These are phyloP conservation scores for Yamadazyma triangularis DNA, from an alignment of 1,139 yeast species.

Conservation along the genomic window DNA sequence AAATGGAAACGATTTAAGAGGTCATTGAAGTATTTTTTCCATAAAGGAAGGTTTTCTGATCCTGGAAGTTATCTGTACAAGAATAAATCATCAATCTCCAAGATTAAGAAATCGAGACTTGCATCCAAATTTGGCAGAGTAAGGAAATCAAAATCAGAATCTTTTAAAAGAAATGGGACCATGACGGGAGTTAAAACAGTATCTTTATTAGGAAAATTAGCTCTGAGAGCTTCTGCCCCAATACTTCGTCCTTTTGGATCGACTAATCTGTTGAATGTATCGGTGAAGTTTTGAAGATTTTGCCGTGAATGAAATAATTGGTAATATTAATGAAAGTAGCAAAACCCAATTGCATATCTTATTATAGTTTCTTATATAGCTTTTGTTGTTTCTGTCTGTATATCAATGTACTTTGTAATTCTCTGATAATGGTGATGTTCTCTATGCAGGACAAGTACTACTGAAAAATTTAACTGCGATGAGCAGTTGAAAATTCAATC, in stretches of 20 bases:
- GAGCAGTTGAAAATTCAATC: background rate
- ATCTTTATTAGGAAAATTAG: slow-evolving; percentile 20
- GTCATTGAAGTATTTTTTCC: slow-evolving; percentile 23
- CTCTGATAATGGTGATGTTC: no score
- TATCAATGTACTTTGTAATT: no score
- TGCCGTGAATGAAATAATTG: no score
- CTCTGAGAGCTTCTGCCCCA: slow-evolving; percentile 20
- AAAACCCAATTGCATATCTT: no score
- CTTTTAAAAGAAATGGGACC: slow-evolving; percentile 17
- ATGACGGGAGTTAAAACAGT: slow-evolving; percentile 24
- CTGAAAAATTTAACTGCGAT: background rate
- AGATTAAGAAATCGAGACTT: slow-evolving; percentile 21
- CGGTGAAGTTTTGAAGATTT: slow-evolving; percentile 12
- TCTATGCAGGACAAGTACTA: background rate
- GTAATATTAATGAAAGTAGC: no score
- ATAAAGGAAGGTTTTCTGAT: slow-evolving; percentile 25
- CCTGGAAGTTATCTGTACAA: slow-evolving; percentile 23
- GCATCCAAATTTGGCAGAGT: slow-evolving; percentile 17
- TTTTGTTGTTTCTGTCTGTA: no score
- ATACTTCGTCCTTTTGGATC: slow-evolving; percentile 11
- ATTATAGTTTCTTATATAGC: no score
- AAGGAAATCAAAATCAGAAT: slow-evolving; percentile 12
- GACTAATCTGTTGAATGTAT: slow-evolving; percentile 13
- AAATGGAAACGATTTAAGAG: slow-evolving; percentile 35
- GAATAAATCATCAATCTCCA: slow-evolving; percentile 19